phyloP scores from a whole-genome alignment of 2,329 filamentous ascomycete species.

The Cordyceps javanica region DNA sequence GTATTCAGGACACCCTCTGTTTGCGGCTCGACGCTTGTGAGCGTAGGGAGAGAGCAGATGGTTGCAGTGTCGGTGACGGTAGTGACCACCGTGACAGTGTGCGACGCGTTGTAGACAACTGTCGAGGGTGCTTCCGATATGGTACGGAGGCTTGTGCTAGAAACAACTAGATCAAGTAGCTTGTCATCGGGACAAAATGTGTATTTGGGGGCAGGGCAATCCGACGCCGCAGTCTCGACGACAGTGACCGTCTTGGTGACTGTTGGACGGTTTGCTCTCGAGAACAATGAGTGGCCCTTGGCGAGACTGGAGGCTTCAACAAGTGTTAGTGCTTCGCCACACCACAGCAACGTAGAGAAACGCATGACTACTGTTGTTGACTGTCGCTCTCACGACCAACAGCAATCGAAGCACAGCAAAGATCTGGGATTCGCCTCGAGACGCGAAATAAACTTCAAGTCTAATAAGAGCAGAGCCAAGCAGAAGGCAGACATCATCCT shows the following conservation, averaged over 20 bases:
- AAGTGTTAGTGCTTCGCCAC: not conserved
- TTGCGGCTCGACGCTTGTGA: not conserved
- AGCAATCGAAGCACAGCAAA: not conserved
- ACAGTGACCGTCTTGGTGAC: slow-evolving; percentile 3
- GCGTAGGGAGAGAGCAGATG: not conserved
- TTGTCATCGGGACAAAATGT: not conserved
- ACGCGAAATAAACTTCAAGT: not conserved
- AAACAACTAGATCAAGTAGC: not conserved
- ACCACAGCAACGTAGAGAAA: not conserved
- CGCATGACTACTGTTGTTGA: not conserved
- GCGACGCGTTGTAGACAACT: not conserved
- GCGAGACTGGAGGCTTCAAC: not conserved
- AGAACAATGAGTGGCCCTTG: not conserved
- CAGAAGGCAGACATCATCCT: not conserved
- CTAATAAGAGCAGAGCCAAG: not conserved
- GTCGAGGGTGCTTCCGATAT: not conserved
- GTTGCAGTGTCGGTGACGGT: not conserved
- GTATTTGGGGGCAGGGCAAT: not conserved
- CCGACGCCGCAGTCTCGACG: not conserved
- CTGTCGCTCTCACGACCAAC: not conserved
- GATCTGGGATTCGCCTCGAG: not conserved
- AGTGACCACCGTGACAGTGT: not conserved
- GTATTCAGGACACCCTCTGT: slow-evolving; percentile 3
- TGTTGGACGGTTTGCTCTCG: not conserved
- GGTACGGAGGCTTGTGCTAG: not conserved